A percentile compares a stretch with the other conserved stretches of the same genome.
phyloP scores from a whole-genome alignment of 345 rosid genomes.

The Euphorbia pulcherrima region DNA sequence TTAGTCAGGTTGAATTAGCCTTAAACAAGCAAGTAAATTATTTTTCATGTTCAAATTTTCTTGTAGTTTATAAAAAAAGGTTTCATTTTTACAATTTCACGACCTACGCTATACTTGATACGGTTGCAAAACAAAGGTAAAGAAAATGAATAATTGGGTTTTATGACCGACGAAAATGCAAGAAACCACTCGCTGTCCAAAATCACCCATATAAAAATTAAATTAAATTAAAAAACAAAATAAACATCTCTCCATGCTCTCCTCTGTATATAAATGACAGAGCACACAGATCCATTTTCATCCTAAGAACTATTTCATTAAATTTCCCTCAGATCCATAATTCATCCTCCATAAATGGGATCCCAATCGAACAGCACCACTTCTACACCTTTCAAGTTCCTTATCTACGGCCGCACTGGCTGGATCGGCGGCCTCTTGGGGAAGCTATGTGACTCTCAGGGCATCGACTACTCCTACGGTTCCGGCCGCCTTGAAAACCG shows the following conservation, averaged over 20 bases:
- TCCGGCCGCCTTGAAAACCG: constrained; percentile 85
- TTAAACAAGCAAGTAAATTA: no score
- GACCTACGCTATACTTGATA: no score
- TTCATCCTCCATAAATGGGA: constrained; percentile 33
- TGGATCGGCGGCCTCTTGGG: constrained; percentile 94
- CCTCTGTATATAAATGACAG: neutral
- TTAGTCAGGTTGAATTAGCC: no score
- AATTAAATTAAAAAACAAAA: no score
- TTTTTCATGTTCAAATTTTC: no score
- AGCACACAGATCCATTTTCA: neutral
- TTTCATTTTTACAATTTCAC: no score
- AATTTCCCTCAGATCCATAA: constrained; percentile 12
- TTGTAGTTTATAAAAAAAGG: no score
- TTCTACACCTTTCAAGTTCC: constrained; percentile 49
- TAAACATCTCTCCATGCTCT: neutral
- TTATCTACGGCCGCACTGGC: constrained; percentile 87
- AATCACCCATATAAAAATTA: neutral
- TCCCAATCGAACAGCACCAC: constrained; percentile 48
- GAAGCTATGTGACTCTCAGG: constrained; percentile 58
- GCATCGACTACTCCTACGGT: constrained; percentile 62
- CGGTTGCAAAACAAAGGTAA: no score
- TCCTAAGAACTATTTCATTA: neutral
- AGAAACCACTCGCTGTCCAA: constrained; percentile 3
- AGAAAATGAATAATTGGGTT: neutral
- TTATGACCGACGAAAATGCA: no score